Conservation (phyloP, 2,329 filamentous ascomycete species). For the Pezicula carpinea region DNA sequence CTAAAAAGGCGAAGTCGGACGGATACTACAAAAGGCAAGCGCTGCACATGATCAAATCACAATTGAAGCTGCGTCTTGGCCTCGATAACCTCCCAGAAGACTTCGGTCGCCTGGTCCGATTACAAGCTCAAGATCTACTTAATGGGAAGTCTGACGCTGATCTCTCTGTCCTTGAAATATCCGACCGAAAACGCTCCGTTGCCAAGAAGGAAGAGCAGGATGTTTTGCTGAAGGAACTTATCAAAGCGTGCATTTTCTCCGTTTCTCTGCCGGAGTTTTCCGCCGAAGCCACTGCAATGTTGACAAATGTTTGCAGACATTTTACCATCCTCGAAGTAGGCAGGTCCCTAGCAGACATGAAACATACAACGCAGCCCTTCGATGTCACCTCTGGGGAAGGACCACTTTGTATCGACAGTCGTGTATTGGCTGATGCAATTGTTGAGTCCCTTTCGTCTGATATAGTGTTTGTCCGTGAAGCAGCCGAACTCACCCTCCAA, state of each 20-base stretch:
- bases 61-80: conserved; percentile 87
- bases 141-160: conserved; percentile 68
- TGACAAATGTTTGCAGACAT: conserved; percentile 80
- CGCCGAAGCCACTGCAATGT: conserved; percentile 67
- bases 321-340: conserved; percentile 89
- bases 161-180: conserved; percentile 65
- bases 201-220: conserved; percentile 85
- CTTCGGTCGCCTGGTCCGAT: conserved; percentile 73
- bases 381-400: conserved; percentile 84
- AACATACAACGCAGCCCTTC: conserved; percentile 73
- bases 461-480: conserved; percentile 71
- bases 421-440: conserved; percentile 82
- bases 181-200: conserved; percentile 77
- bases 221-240: conserved; percentile 71
- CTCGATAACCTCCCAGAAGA: conserved; percentile 87
- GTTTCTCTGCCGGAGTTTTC: conserved; percentile 78
- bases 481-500: conserved; percentile 73
- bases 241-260: conserved; percentile 86
- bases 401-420: conserved; percentile 78
- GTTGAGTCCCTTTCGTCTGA: conserved; percentile 89
- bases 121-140: conserved; percentile 84
- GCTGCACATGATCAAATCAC: conserved; percentile 78
- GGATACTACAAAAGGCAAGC: conserved; percentile 91
- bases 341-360: conserved; percentile 73
- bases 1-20: conserved; percentile 57